Evolutionary conservation across 306 rosid species (phyloP), one percentile per base, ranked within the genome.

Genomic region (Psophocarpus tetragonolobus): DNA sequence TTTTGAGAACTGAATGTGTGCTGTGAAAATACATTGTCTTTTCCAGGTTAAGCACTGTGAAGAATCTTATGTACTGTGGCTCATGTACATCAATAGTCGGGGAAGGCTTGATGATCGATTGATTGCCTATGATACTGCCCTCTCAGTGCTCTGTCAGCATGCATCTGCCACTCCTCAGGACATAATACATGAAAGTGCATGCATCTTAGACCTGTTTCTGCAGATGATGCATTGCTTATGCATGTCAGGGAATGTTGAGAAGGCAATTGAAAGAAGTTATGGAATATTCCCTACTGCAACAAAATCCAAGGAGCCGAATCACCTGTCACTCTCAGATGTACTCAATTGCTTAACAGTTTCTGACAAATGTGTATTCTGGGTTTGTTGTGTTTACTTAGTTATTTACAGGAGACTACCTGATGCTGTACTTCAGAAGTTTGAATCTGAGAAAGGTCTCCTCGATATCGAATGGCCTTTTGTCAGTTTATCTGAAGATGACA

Each of bases 351-450:
- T 94, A 79, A 90, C 88, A 76, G 29, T 92, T 83, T 88, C 89
- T 89, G 98, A 95, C 86, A 92, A 88, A 86, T 95, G 95, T 91
- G 83, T 95, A 72, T 91, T 91, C 89, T 93, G 98, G 97, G 76
- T 95, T 81, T 90, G 91, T 86, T 88, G 93, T 89, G 85, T 89
- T 85, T 95, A 95, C 90, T 87, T 95, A 80, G 97, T 91, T 87
- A 81, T 89, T 86, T 92, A 95, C 94, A 89, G 91, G 90, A 92
- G 88, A 85, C 84, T 92, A 76, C 97, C 98, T 71, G 93, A 87
- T 71, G 92, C 86, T 83, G 83, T 92, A 5, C 84, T 89, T 41
- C 91, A 74, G 80, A 93, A 85, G 77, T 87, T 92, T 85, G 98
- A 95, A 77, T 89, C 97, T 82, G 93, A 89, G 83, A 92, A 95